A percentile compares a stretch with the other conserved stretches of the same genome.
Evolutionary conservation across 805 yeast genomes (phyloP).

Genomic region (Teunomyces cretensis): DNA sequence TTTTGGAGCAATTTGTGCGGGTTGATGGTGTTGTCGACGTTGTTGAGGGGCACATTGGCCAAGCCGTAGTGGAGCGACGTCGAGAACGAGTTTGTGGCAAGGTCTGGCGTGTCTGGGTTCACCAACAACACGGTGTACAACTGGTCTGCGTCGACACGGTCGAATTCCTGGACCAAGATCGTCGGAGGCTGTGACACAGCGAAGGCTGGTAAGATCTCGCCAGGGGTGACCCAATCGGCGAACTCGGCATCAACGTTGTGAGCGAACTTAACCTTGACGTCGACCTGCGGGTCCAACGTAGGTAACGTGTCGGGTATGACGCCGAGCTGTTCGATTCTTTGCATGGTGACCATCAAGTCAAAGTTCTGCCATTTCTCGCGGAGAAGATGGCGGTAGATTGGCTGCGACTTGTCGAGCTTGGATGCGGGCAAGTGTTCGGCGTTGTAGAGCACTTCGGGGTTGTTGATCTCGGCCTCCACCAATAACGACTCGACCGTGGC

Average conservation of each 20-base stretch:
- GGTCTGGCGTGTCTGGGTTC: constrained; percentile 89
- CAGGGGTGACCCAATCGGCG: constrained; percentile 76
- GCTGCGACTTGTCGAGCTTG: constrained; percentile 63
- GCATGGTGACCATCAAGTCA: constrained; percentile 80
- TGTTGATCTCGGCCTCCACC: constrained; percentile 64
- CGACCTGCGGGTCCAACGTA: constrained; percentile 77
- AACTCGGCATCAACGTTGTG: constrained; percentile 56
- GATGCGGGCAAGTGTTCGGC: constrained; percentile 45
- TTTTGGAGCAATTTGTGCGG: constrained; percentile 38
- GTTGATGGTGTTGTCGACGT: constrained; percentile 56
- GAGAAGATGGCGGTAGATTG: constrained; percentile 75
- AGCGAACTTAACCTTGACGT: constrained; percentile 73
- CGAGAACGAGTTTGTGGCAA: constrained; percentile 61
- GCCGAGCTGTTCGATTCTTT: constrained; percentile 79
- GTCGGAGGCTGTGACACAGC: constrained; percentile 78
- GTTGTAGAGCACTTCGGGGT: constrained; percentile 85
- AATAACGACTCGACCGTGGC: constrained; percentile 29
- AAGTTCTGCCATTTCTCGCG: constrained; percentile 70
- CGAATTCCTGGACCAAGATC: constrained; percentile 73
- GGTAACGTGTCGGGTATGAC: constrained; percentile 95
- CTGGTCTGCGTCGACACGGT: constrained; percentile 42
- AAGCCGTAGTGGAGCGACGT: constrained; percentile 80
- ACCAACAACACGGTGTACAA: constrained; percentile 78
- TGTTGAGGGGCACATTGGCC: constrained; percentile 59
- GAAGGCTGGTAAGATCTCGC: constrained; percentile 67